Evolutionary conservation across 2,329 filamentous ascomycete species (phyloP), one percentile per base, ranked within the genome.

Genomic region (Pseudogymnoascus sp.): DNA sequence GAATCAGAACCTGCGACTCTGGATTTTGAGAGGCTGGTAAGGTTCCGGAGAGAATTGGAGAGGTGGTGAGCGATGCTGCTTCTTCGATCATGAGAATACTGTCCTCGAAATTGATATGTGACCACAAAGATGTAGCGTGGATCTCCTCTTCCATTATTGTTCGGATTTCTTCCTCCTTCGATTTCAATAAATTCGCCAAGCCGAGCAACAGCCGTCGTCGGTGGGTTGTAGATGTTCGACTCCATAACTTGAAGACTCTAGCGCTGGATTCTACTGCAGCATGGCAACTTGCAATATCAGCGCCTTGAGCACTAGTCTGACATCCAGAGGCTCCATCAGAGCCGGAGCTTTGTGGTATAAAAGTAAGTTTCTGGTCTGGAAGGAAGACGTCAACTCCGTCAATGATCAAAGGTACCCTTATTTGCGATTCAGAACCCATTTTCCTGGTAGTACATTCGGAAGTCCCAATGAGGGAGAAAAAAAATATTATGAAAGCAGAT

Each of bases 141-240:
- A 63, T 64, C 60, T 67, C 65, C 5, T 62, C 30, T 19, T 61
- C 25, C 25, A 67, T 66, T 5, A 66, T 41, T 3, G 33, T 3
- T 8, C 14, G 16, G 22, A 64, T 59, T 33, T 66, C 63, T 11
- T 35, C 42, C 6, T 28, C 58, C 60, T 33, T 38, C 14, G 22
- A 11, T 62, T 38, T 12, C 5, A 66, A 41, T 25, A 66, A 60
- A 11, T 60, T 25, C 9, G 58, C 60, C 5, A 58, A 14, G 25
- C 16, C 49, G 8, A 63, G 42, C 22, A 66, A 55, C 2, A 64
- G 16, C 30, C 16, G 38, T n/a, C 60, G 39, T 58, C 60, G 30
- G 59, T 23, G 16, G 6, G 12, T 14, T 5, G 45, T 33, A 25
- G 12, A 16, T 7, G 62, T 58, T 25, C 12, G 11, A 6, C 22